phyloP scores from a whole-genome alignment of 495 filamentous ascomycete species.

The Apodospora peruviana region DNA sequence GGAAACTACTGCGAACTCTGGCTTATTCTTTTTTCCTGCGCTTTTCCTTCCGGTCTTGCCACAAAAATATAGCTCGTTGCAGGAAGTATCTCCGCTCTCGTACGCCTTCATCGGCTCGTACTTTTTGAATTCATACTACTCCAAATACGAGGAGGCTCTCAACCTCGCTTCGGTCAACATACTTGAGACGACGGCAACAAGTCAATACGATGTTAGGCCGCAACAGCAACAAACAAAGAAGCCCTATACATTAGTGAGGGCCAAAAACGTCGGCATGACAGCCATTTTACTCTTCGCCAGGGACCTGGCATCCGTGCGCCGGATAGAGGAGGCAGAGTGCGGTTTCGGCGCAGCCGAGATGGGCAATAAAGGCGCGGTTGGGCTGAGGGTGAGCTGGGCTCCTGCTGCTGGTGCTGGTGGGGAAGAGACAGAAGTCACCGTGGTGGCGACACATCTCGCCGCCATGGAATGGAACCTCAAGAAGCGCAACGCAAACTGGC shows the following conservation, averaged over 20 bases:
- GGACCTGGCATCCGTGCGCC: constrained; percentile 47
- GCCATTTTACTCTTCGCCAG: constrained; percentile 77
- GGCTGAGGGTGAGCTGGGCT: constrained; percentile 56
- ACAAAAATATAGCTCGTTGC: constrained; percentile 62
- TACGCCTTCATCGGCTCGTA: constrained; percentile 83
- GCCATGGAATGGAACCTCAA: constrained; percentile 70
- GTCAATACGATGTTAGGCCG: not conserved
- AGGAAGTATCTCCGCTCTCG: constrained; percentile 83
- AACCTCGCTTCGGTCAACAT: constrained; percentile 51
- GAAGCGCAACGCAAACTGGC: constrained; percentile 80
- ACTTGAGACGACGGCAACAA: constrained; percentile 12
- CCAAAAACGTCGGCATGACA: constrained; percentile 80
- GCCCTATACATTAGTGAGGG: constrained; percentile 43
- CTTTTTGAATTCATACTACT: constrained; percentile 69
- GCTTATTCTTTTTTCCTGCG: not conserved
- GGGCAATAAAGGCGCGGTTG: constrained; percentile 94
- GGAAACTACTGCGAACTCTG: not conserved
- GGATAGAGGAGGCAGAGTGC: constrained; percentile 64
- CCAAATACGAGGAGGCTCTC: constrained; percentile 60
- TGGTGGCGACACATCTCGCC: constrained; percentile 84
- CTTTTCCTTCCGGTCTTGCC: too few relatives aligned
- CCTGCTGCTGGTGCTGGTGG: constrained; percentile 6
- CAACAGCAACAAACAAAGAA: not conserved
- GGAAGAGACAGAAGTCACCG: constrained; percentile 57
- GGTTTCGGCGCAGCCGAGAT: constrained; percentile 79